Conservation (phyloP, 495 filamentous ascomycete genomes). For the Hypoxylon fragiforme region DNA sequence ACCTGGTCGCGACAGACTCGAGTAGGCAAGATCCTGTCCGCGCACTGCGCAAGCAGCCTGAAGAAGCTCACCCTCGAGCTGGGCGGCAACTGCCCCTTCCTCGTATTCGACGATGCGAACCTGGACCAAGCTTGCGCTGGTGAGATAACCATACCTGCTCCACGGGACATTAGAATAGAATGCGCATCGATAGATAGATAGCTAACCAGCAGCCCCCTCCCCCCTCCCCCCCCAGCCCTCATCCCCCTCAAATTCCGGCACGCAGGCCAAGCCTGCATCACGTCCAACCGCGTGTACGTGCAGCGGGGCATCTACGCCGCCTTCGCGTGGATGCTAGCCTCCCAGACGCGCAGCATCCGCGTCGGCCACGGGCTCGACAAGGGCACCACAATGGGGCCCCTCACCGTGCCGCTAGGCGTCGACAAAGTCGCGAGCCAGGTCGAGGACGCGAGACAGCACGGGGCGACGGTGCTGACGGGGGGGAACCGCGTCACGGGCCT, state of each 20-base stretch:
- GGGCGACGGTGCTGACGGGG: slow-evolving; percentile 64
- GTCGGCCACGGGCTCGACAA: slow-evolving; percentile 65
- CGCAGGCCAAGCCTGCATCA: slow-evolving; percentile 74
- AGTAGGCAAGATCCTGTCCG: slow-evolving; percentile 39
- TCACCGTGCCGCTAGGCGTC: slow-evolving; percentile 65
- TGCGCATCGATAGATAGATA: neutral
- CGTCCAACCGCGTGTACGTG: slow-evolving; percentile 73
- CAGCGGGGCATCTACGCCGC: slow-evolving; percentile 59
- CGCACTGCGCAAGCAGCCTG: slow-evolving; percentile 56
- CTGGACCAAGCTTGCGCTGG: slow-evolving; percentile 63
- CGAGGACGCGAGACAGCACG: slow-evolving; percentile 63
- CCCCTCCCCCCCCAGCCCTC: slow-evolving; percentile 38
- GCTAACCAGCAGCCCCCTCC: slow-evolving; percentile 6
- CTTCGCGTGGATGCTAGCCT: slow-evolving; percentile 58
- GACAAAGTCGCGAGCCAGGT: slow-evolving; percentile 66
- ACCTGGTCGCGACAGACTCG: slow-evolving; percentile 27
- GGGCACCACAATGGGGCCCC: slow-evolving; percentile 66
- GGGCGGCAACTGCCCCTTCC: slow-evolving; percentile 74
- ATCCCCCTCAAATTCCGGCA: slow-evolving; percentile 69
- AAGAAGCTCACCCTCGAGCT: slow-evolving; percentile 76
- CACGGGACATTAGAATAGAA: slow-evolving; percentile 42
- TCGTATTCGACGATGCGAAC: slow-evolving; percentile 75
- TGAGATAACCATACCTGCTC: too few relatives aligned
- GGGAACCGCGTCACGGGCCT: slow-evolving; percentile 44
- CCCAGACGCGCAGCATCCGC: slow-evolving; percentile 58